These are phyloP conservation scores for Plasmopara viticola DNA, from an alignment of 352 stramenopile species.

Conservation along the genomic window DNA sequence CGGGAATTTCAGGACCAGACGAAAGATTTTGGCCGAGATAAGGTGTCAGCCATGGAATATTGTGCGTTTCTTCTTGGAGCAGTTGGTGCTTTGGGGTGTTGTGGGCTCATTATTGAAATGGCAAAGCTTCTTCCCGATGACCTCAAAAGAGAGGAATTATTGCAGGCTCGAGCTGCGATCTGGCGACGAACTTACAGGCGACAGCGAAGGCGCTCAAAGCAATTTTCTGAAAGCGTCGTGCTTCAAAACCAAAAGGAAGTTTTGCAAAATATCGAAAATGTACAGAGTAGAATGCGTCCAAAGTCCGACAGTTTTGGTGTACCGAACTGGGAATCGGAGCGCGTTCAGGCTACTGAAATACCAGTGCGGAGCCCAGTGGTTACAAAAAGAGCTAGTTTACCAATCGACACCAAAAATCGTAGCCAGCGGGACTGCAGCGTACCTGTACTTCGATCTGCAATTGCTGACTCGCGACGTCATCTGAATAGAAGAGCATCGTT, in stretches of 20 bases:
- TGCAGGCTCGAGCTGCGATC: conserved; percentile 57
- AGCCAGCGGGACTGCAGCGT: conserved; percentile 16
- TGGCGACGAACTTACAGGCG: conserved; percentile 51
- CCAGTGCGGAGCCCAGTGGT: conserved; percentile 31
- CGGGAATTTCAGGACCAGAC: conserved; percentile 77
- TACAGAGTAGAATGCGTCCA: conserved; percentile 29
- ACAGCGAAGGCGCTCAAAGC: conserved; percentile 66
- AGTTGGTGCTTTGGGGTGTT: conserved; percentile 60
- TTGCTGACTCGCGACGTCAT: conserved; percentile 55
- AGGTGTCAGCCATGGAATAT: conserved; percentile 66
- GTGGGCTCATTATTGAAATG: conserved; percentile 70
- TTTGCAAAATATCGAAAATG: conserved; percentile 23
- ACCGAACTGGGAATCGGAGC: conserved; percentile 21
- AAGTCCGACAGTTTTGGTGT: conserved; percentile 42
- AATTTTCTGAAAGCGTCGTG: conserved; percentile 71
- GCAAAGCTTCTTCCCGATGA: conserved; percentile 60
- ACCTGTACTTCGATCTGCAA: conserved; percentile 20
- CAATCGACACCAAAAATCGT: conserved; percentile 15
- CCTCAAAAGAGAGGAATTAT: conserved; percentile 48
- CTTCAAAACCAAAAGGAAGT: conserved; percentile 54
- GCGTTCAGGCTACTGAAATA: conserved; percentile 10
- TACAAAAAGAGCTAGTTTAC: conserved; percentile 27
- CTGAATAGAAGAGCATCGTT: conserved; percentile 59
- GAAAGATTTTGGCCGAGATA: conserved; percentile 65
- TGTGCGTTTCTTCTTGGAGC: conserved; percentile 67